phyloP scores from a whole-genome alignment of 2,329 filamentous ascomycete species.

The Penicillium rolfsii region DNA sequence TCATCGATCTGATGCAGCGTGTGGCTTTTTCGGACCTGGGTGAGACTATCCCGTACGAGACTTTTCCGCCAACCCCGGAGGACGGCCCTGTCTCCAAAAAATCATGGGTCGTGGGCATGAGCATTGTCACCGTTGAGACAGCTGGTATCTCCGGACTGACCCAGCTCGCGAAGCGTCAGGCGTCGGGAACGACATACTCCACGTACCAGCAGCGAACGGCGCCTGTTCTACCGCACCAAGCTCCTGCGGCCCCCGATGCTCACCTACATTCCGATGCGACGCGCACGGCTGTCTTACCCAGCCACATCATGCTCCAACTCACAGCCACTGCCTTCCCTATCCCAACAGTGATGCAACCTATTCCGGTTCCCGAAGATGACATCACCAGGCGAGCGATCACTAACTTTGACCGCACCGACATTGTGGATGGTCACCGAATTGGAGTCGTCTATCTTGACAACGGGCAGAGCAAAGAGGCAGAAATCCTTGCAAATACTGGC shows the following conservation, averaged over 20 bases:
- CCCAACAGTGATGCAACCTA: constrained; percentile 63
- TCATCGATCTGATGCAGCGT: constrained; percentile 92
- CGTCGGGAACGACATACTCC: constrained; percentile 55
- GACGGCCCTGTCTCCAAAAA: constrained; percentile 50
- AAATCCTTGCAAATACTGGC: constrained; percentile 83
- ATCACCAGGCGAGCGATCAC: constrained; percentile 73
- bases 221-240: constrained; percentile 50
- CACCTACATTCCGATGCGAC: constrained; percentile 44
- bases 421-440: constrained; percentile 92
- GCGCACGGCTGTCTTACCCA: constrained; percentile 49
- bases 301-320: constrained; percentile 52
- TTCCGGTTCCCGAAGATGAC: constrained; percentile 75
- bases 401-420: constrained; percentile 82
- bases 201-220: constrained; percentile 53
- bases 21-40: constrained; percentile 84
- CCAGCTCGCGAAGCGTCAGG: constrained; percentile 56
- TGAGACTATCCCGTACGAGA: constrained; percentile 58
- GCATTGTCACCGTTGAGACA: constrained; percentile 56
- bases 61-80: constrained; percentile 45
- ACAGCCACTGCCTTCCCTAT: constrained; percentile 49
- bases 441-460: constrained; percentile 92
- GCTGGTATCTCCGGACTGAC: constrained; percentile 51
- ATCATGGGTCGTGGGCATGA: constrained; percentile 57
- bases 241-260: constrained; percentile 45
- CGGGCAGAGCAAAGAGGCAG: constrained; percentile 77